Percentiles rank a stretch among this genome's conserved stretches.
Conservation (phyloP, 208 protist species). For the Leishmania amazonensis region DNA sequence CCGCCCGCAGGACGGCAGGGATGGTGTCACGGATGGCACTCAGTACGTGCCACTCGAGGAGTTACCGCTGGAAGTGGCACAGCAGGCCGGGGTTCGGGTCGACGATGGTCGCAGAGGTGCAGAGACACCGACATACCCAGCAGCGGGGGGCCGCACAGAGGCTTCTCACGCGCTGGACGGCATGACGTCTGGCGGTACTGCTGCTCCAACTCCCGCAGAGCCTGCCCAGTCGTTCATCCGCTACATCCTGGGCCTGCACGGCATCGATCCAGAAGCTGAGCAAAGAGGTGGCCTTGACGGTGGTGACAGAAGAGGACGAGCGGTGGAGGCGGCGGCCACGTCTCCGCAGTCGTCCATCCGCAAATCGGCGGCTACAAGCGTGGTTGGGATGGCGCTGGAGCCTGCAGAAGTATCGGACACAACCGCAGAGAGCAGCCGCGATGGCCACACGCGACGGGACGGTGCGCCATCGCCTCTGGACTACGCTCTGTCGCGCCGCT, state of each 20-base stretch:
- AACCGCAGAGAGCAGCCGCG: neutral
- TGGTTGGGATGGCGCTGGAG: neutral
- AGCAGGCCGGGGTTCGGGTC: neutral
- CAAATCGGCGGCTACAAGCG: neutral
- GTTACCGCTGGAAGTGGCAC: neutral
- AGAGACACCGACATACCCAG: neutral
- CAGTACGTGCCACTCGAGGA: conserved; percentile 14
- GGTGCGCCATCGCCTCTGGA: neutral
- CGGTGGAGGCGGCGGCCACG: neutral
- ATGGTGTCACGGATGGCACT: neutral
- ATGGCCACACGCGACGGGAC: neutral
- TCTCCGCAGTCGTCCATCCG: neutral
- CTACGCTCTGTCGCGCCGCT: neutral
- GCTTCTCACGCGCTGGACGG: neutral
- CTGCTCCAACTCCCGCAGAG: neutral
- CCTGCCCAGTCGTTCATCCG: conserved; percentile 14
- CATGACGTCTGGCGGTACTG: neutral
- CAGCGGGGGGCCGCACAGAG: neutral
- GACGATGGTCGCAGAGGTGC: neutral
- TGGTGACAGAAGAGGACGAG: neutral
- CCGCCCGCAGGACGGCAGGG: neutral
- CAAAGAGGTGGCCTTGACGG: neutral
- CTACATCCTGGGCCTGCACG: conserved; percentile 11
- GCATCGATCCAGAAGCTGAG: neutral
- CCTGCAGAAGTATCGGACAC: neutral